These are phyloP conservation scores for Apiotrichum domesticum DNA, from an alignment of 1,284 basidiomycete species.

Conservation along the genomic window DNA sequence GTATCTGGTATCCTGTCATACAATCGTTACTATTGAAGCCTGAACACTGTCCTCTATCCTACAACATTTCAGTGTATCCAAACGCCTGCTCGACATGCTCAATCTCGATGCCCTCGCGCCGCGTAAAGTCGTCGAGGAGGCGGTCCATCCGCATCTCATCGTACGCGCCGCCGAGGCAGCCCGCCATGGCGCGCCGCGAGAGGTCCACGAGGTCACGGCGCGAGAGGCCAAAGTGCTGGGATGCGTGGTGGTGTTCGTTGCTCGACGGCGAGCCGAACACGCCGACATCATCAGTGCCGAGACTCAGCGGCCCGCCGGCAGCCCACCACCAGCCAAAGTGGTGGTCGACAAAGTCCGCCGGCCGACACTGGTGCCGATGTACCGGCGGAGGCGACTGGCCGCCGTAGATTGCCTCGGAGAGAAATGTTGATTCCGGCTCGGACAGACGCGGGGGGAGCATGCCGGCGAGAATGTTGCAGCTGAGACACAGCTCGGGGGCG, in stretches of 20 bases:
- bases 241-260: constrained; percentile 23
- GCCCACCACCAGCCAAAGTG: constrained; percentile 34
- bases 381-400: neutral
- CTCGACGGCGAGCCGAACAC: constrained; percentile 24
- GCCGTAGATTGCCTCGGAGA: neutral
- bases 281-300: constrained; percentile 34
- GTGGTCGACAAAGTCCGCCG: constrained; percentile 16
- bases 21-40: neutral
- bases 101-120: constrained; percentile 4
- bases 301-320: constrained; percentile 13
- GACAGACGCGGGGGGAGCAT: constrained; percentile 22
- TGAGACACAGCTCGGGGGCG: constrained; percentile 72
- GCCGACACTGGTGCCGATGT: neutral
- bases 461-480: constrained; percentile 61
- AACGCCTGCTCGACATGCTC: neutral
- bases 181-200: constrained; percentile 17
- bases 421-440: neutral
- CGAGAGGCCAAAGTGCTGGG: constrained; percentile 22
- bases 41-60: neutral
- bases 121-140: constrained; percentile 6
- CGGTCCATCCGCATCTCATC: constrained; percentile 3
- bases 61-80: neutral
- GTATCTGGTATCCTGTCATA: neutral
- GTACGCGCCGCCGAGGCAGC: constrained; percentile 14
- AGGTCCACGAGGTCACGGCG: constrained; percentile 20